These are phyloP conservation scores for Populus euphratica DNA, from an alignment of 345 rosid genomes.

Conservation along the genomic window DNA sequence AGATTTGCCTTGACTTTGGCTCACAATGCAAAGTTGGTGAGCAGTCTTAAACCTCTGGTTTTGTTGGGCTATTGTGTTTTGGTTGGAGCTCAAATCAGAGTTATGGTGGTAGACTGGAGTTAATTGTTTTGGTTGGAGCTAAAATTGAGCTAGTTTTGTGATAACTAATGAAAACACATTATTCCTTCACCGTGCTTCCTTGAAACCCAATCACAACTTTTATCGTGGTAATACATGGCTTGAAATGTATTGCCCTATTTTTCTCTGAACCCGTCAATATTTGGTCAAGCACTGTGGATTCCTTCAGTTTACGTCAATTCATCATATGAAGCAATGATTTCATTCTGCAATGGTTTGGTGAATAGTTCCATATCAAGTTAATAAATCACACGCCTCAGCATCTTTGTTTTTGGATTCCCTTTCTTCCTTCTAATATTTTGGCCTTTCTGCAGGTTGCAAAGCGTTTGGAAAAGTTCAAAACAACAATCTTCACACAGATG, in stretches of 20 bases:
- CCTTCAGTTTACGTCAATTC: not conserved
- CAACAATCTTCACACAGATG: slow-evolving; percentile 94
- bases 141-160: not conserved
- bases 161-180: not conserved
- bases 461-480: slow-evolving; percentile 92
- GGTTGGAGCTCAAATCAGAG: no score
- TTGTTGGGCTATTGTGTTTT: not conserved
- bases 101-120: not conserved
- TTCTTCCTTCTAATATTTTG: not conserved
- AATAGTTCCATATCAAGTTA: not conserved
- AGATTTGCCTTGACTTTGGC: not conserved
- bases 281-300: not conserved
- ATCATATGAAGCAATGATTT: not conserved
- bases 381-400: not conserved
- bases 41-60: not conserved
- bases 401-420: not conserved
- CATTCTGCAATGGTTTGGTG: not conserved
- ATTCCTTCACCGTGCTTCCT: not conserved
- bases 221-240: not conserved
- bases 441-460: slow-evolving; percentile 56
- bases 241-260: not conserved
- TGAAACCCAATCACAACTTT: not conserved
- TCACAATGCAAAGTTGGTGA: not conserved
- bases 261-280: not conserved
- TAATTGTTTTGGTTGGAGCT: not conserved